Percentiles rank a stretch among this genome's conserved stretches.
These are phyloP conservation scores for Sclerotinia sclerotiorum DNA, from an alignment of 2,329 filamentous ascomycete species.

Conservation along the genomic window DNA sequence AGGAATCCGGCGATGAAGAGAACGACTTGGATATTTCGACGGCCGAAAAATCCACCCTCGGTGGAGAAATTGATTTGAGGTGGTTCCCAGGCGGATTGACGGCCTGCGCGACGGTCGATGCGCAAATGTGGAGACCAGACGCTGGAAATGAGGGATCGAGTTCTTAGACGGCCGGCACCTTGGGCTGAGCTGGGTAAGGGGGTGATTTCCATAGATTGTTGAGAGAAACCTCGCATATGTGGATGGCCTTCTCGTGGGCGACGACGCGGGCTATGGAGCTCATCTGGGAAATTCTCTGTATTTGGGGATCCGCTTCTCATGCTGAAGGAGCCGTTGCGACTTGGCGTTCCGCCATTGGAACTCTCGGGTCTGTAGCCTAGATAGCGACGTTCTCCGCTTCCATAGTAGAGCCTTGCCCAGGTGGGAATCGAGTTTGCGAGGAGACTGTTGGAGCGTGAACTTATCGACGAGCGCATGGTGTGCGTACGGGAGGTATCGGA, in stretches of 20 bases:
- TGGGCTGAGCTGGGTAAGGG: conserved; percentile 35
- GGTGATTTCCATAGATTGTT: conserved; percentile 48
- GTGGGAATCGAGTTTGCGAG: conserved; percentile 46
- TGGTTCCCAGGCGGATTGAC: conserved; percentile 68
- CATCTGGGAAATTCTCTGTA: conserved; percentile 49
- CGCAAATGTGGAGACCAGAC: conserved; percentile 75
- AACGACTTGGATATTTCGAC: conserved; percentile 71
- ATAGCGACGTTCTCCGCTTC: conserved; percentile 59
- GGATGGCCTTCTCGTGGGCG: conserved; percentile 45
- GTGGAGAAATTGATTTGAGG: conserved; percentile 67
- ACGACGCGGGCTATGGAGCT: conserved; percentile 49
- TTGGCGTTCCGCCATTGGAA: conserved; percentile 42
- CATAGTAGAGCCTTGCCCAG: conserved; percentile 66
- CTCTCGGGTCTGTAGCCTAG: conserved; percentile 43
- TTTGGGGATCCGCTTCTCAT: conserved; percentile 50
- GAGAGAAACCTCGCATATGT: conserved; percentile 29
- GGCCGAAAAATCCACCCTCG: conserved; percentile 60
- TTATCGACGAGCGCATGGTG: conserved; percentile 40
- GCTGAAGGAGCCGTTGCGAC: conserved; percentile 47
- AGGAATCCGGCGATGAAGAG: conserved; percentile 77
- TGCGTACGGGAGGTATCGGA: conserved; percentile 45
- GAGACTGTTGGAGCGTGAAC: conserved; percentile 48
- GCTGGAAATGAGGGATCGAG: conserved; percentile 57
- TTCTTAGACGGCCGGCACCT: conserved; percentile 32
- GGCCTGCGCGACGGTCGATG: conserved; percentile 58